Evolutionary conservation across 768 basidiomycete species (phyloP), one percentile per base, ranked within the genome.

Genomic region (Boletus sp.): DNA sequence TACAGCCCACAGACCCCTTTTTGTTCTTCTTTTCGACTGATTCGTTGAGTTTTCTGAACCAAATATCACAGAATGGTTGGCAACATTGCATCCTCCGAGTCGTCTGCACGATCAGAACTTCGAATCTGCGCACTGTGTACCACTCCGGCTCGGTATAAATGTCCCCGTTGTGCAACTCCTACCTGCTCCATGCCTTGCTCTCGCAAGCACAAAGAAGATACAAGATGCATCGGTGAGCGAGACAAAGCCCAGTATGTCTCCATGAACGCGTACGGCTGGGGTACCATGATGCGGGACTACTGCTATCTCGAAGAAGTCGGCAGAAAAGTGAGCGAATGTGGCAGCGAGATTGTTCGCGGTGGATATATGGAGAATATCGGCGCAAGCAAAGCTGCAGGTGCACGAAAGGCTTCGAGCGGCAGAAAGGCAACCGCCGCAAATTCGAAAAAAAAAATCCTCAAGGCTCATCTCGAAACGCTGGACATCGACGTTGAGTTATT

Each of bases 221-320:
- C 75, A 15, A 77, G 77, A 14, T 93, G 91, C 65, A 79, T 81
- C 0, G 92, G 91, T 11, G 74, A 82, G 55, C 85, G 91, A 51
- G 79, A 93, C 73, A 86, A 85, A 63, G 83, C 76, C 0, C 79
- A 78, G 3, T 91, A 85, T 66, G 83, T 93, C 15, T 82, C 88
- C 13, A 87, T 94, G 83, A 93, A 90, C 61, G 66, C 83, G 61
- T 96, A 93, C 64, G 81, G 83, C 5, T 92, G 89, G 82, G 90
- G 91, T 9, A 79, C 81, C 27, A 87, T 96, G 85, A 88, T 93
- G 85, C 81, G 86, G 61, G 94, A 97, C 72, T 97, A 93, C 68
- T 77, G 78, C 39, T 94, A 85, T 67, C 75, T 97, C 59, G 94
- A 97, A 72, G 89, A 92, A 17, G 70, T 93, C 30, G 83, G 88